Base-by-base conservation (phyloP, 2,329 filamentous ascomycete genomes). In the Biscogniauxia sp. region DNA sequence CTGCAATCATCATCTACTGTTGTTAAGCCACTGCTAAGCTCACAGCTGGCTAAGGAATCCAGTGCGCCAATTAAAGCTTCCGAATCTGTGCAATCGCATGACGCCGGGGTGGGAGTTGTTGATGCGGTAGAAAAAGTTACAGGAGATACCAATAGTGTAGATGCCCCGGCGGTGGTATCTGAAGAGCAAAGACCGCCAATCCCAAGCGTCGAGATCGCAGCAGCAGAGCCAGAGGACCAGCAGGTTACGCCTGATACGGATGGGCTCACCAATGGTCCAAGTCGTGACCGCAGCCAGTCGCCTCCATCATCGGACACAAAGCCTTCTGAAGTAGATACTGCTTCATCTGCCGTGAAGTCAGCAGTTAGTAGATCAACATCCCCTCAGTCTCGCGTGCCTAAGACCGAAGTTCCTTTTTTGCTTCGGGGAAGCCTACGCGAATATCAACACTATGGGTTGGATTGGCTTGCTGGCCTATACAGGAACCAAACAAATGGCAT, bases 381-480 rank as follows among this genome's bases (percentile, higher is more conserved):
- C 2, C 74, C 75, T 1, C 68, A 72, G 17, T 69, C 74, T 1
- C 70, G 74, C 1, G 70, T 70, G 0, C 80, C 82, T 60, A 90
- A 88, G 67, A 93, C 88, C 0, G 87, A 90, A 7, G 84, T 95
- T 11, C 93, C 93, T 0, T 90, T 92, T 63, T 83, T 99, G 11
- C 80, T 97, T 0, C 89, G 95, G 55, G 95, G 95, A 20, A 96
- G 87, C 0, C 79, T 99, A 11, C 90, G 96, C 73, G 94, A 97
- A 74, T 99, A 99, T 72, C 95, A 99, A 69, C 95, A 97, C 70
- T 91, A 92, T 70, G 96, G 95, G n/a, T 79, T 99, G 7, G 95
- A 99, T 73, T 99, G 95, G 95, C 87, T 99, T 53, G 93, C 93
- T 1, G 92, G 93, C 0, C 83, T 99, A 1, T 98, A 99, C 73